Conservation (phyloP, 345 rosid species). For the Geranium brycei region DNA sequence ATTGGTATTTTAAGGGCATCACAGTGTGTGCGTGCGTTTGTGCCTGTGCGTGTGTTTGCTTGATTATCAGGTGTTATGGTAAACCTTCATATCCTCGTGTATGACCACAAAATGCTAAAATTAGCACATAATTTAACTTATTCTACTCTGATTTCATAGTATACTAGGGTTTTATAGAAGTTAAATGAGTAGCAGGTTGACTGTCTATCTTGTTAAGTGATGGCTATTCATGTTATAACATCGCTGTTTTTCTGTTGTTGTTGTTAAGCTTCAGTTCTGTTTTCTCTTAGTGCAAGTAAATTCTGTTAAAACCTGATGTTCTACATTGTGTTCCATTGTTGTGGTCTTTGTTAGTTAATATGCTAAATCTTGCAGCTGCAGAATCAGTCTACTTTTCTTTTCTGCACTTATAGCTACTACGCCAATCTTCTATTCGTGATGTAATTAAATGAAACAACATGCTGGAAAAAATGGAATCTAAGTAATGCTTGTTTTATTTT, state of each 20-base stretch:
- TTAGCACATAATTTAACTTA: background rate
- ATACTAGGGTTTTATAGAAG: background rate
- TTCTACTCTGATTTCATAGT: background rate
- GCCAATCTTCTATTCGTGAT: background rate
- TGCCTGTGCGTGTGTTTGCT: background rate
- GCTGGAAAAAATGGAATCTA: background rate
- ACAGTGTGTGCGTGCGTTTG: background rate
- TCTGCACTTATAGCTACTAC: background rate
- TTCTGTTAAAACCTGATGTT: background rate
- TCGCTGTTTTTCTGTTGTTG: background rate
- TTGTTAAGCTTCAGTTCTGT: too few species aligned
- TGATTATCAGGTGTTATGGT: background rate
- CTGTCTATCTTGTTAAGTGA: too few species aligned
- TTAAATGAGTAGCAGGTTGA: background rate
- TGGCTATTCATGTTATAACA: too few species aligned
- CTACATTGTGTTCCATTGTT: background rate
- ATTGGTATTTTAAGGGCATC: background rate
- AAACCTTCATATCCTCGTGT: background rate
- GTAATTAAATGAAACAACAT: background rate
- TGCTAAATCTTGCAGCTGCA: background rate
- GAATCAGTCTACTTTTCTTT: background rate
- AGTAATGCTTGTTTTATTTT: conserved; percentile 21
- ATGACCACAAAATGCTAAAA: background rate
- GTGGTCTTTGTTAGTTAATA: background rate
- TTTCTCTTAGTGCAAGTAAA: background rate